A percentile compares a stretch with the other conserved stretches of the same genome.
phyloP scores from a whole-genome alignment of 352 stramenopile genomes.

The Pythium brachiatum region DNA sequence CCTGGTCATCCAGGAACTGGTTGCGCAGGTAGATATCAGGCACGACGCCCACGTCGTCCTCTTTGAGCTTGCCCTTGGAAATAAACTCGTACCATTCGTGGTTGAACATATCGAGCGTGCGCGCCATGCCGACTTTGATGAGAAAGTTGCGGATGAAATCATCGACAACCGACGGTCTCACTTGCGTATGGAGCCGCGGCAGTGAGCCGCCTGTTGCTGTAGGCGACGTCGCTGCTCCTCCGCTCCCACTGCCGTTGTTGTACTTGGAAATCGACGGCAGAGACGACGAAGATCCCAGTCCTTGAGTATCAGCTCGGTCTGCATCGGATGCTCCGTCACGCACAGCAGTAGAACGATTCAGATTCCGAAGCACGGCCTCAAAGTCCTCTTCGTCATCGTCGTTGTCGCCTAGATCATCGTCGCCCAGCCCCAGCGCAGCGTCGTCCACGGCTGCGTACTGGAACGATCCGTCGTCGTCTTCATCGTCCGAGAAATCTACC shows the following conservation, averaged over 20 bases:
- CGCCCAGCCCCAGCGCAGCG: slow-evolving; percentile 36
- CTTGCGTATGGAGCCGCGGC: slow-evolving; percentile 56
- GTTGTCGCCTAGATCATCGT: slow-evolving; percentile 68
- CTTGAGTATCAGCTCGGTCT: slow-evolving; percentile 4
- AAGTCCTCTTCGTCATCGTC: slow-evolving; percentile 90
- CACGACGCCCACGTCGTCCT: slow-evolving; percentile 89
- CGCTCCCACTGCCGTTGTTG: not conserved
- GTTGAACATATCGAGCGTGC: slow-evolving; percentile 94
- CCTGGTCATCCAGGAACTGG: slow-evolving; percentile 89
- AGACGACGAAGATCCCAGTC: slow-evolving; percentile 11
- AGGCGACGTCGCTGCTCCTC: not conserved
- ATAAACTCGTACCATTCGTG: slow-evolving; percentile 95
- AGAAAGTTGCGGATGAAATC: slow-evolving; percentile 96
- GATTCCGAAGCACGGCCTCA: slow-evolving; percentile 72
- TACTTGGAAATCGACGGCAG: slow-evolving; percentile 26
- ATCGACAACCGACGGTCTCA: slow-evolving; percentile 87
- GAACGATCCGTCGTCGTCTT: slow-evolving; percentile 83
- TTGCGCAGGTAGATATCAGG: slow-evolving; percentile 95
- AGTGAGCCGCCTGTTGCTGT: slow-evolving; percentile 4
- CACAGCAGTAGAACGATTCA: slow-evolving; percentile 57
- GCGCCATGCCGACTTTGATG: slow-evolving; percentile 90
- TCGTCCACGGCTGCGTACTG: slow-evolving; percentile 81
- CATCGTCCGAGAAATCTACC: slow-evolving; percentile 81
- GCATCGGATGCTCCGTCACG: not conserved
- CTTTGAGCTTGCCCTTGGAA: slow-evolving; percentile 88